phyloP scores from a whole-genome alignment of 2,329 filamentous ascomycete genomes.

The Botryosphaeria dothidea region DNA sequence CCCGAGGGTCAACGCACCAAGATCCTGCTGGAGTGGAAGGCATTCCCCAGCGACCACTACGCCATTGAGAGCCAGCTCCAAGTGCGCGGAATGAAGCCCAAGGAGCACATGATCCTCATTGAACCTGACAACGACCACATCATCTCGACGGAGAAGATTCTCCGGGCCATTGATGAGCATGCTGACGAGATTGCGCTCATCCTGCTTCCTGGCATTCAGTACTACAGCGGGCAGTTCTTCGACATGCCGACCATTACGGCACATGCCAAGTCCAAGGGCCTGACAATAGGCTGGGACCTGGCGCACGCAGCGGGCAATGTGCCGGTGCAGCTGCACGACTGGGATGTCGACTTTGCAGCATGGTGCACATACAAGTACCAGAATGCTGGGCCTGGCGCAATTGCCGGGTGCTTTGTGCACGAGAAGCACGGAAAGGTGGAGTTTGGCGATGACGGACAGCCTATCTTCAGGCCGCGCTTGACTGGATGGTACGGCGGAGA shows the following conservation, averaged over 20 bases:
- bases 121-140: conserved; percentile 18
- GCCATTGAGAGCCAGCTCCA: conserved; percentile 21
- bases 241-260: conserved; percentile 21
- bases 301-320: conserved; percentile 22
- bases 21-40: conserved; percentile 21
- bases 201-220: conserved; percentile 21
- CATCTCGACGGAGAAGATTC: conserved; percentile 21
- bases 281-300: conserved; percentile 22
- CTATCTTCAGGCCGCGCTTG: conserved; percentile 58
- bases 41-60: conserved; percentile 22
- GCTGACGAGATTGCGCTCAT: conserved; percentile 20
- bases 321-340: conserved; percentile 21
- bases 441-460: conserved; percentile 36
- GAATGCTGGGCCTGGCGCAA: conserved; percentile 20
- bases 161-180: conserved; percentile 17
- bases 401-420: conserved; percentile 21
- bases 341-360: conserved; percentile 22
- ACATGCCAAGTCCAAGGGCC: conserved; percentile 19
- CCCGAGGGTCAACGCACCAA: conserved; percentile 16
- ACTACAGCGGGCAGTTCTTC: conserved; percentile 21
- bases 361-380: conserved; percentile 24
- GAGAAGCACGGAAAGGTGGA: conserved; percentile 26
- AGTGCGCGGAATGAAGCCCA: conserved; percentile 19
- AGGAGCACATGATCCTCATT: conserved; percentile 19
- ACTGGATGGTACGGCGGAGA: conserved; percentile 76